Base-by-base conservation (phyloP, 1,284 basidiomycete species). In the Ceratobasidium sp. region DNA sequence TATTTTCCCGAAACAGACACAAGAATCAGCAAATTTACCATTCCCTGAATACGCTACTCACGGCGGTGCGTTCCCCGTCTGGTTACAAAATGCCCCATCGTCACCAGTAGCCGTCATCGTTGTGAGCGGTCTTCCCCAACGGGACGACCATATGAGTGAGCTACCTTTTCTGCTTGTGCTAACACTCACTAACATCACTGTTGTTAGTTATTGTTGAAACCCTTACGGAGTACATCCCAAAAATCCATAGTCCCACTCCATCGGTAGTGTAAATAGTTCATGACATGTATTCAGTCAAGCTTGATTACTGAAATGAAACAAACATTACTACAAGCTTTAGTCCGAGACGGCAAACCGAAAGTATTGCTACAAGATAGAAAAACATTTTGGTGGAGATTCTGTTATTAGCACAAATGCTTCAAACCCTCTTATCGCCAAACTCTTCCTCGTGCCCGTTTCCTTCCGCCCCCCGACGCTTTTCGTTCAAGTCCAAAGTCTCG, bases 21-120 rank as follows among this genome's bases (percentile, higher is more conserved):
- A 77, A 39, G 77, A 79, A 39, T 56, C 49, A 6, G 64, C 55
- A 13, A 53, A 63, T 53, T 51, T 80, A 9, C 77, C 56, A 15
- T 72, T 79, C 72, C 78, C 79, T 12, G 79, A 80, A 56, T 80
- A 79, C 33, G 67, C 78, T 51, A 71, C 83, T 44, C 84, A 85
- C 66, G 86, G 86, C 3, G 86, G 86, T 15, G 85, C 81, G 0
- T 85, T 84, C 81, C 85, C 85, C 2, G 81, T 86, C 73, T 85
- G 83, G 83, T 81, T 86, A 58, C 81, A 80, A 42, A 81, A 80
- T 56, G 79, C 79, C 75, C 80, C 80, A 23, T 80, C 81, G 0
- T 82, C 81, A 7, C 85, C 86, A 13, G 81, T 86, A 39, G 86
- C 84, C 9, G 84, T 82, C 44, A 85, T 86, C 46, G 81, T 85